Conservation (phyloP, 148 eudicot genomes). For the Rhododendron vialii region DNA sequence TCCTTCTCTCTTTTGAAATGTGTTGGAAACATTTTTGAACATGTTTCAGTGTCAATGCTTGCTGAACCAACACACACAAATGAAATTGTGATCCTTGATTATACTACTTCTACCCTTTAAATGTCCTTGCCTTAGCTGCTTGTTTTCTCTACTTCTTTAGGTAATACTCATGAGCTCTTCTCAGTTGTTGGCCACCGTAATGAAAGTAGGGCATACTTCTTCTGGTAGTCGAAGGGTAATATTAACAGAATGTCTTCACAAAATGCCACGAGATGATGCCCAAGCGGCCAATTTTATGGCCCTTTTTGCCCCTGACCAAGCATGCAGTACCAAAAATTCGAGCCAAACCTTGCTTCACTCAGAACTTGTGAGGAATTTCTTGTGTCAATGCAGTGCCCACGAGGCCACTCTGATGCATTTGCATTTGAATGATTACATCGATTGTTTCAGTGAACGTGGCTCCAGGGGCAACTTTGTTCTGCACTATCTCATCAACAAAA, state of each 20-base stretch:
- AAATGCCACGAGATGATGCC: background rate
- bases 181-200: background rate
- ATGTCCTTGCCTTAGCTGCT: background rate
- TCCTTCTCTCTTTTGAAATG: background rate
- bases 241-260: background rate
- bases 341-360: background rate
- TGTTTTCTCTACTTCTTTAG: background rate
- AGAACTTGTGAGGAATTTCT: background rate
- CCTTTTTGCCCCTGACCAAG: background rate
- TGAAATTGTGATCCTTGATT: background rate
- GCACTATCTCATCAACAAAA: conserved; percentile 7
- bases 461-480: background rate
- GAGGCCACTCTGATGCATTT: background rate
- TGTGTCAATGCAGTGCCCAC: background rate
- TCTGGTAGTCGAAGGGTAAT: background rate
- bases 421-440: background rate
- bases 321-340: background rate
- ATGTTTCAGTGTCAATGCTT: background rate
- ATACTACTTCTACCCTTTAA: background rate
- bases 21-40: background rate
- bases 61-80: background rate
- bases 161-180: conserved; percentile 9
- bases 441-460: background rate
- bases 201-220: background rate
- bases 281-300: background rate